A percentile compares a stretch with the other conserved stretches of the same genome.
Evolutionary conservation across 768 basidiomycete genomes (phyloP).

Genomic region (Wakefieldia striispora): DNA sequence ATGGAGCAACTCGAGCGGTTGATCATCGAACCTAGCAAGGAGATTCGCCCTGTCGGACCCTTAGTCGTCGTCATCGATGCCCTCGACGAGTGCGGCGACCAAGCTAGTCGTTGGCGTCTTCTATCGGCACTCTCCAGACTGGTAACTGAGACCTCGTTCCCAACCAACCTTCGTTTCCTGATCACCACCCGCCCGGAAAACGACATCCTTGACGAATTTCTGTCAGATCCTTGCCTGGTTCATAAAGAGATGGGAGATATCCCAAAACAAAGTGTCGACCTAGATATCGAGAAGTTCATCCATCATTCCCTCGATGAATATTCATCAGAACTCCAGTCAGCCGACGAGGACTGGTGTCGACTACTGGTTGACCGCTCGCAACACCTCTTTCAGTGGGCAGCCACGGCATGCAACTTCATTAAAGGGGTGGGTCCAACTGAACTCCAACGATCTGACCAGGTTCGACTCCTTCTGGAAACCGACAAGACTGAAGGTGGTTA

Average conservation of each 20-base stretch:
- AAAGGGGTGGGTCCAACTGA: not conserved
- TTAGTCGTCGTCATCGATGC: conserved; percentile 31
- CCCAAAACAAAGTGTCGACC: not conserved
- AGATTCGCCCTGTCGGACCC: conserved; percentile 18
- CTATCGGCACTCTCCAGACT: conserved; percentile 8
- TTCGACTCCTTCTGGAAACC: not conserved
- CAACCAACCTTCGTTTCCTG: conserved; percentile 12
- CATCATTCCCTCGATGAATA: not conserved
- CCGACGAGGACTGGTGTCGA: conserved; percentile 5
- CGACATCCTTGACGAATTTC: not conserved
- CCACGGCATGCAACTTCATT: conserved; percentile 18
- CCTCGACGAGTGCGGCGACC: conserved; percentile 20
- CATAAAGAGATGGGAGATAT: not conserved
- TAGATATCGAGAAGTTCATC: conserved; percentile 2
- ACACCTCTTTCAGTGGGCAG: conserved; percentile 26
- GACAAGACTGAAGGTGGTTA: not conserved
- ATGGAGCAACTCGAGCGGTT: conserved; percentile 18
- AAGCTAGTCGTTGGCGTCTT: conserved; percentile 5
- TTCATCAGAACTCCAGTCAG: not conserved
- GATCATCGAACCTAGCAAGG: conserved; percentile 17
- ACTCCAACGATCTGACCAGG: not conserved
- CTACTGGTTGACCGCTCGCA: conserved; percentile 14
- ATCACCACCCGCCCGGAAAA: conserved; percentile 15
- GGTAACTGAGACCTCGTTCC: not conserved
- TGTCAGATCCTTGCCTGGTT: not conserved